phyloP scores from a whole-genome alignment of 139 green algal species.

The Ostreobium quekettii region DNA sequence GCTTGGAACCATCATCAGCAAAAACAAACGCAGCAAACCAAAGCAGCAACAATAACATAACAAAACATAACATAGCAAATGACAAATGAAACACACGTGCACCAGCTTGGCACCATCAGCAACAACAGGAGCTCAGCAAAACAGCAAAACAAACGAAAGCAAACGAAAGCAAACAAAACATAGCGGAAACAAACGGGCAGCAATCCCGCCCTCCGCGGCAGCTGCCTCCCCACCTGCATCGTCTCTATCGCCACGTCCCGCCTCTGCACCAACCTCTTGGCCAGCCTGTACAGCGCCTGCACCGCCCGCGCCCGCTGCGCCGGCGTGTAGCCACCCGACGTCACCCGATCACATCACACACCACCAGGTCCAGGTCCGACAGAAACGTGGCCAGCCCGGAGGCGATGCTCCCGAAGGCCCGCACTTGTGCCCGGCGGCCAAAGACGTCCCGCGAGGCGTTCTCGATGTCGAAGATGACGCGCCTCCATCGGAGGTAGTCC shows the following conservation, averaged over 20 bases:
- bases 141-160: no score
- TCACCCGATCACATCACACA: neutral
- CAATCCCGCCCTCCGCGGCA: no score
- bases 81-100: no score
- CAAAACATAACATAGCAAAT: no score
- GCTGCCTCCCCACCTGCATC: neutral
- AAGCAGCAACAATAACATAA: no score
- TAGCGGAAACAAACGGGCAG: no score
- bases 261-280: neutral
- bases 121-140: no score
- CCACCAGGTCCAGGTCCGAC: constrained; percentile 7
- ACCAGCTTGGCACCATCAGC: no score
- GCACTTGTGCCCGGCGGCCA: neutral
- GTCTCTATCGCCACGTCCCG: neutral
- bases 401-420: neutral
- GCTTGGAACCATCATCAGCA: no score
- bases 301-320: constrained; percentile 1
- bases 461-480: neutral
- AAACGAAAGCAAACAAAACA: no score
- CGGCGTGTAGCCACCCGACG: neutral
- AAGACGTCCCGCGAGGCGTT: neutral
- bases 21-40: no score
- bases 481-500: neutral
- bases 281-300: neutral
- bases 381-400: neutral